A percentile compares a stretch with the other conserved stretches of the same genome.
These are phyloP conservation scores for Petrea volubilis DNA, from an alignment of 257 asterid species.

Conservation along the genomic window DNA sequence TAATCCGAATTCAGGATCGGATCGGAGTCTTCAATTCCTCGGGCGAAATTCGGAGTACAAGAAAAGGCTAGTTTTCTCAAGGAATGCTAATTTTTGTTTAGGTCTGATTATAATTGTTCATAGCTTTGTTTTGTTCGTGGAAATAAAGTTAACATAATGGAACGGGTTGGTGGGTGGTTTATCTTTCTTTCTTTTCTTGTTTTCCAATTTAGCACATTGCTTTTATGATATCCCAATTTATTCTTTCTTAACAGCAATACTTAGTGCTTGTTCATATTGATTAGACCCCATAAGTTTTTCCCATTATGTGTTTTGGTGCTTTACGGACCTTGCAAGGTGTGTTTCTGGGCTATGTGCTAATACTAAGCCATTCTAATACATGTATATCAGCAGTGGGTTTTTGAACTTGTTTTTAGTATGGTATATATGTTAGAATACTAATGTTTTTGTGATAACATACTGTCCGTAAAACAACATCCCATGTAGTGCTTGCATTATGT, in stretches of 20 bases:
- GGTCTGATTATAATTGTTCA: slow-evolving; percentile 19
- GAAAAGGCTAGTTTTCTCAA: slow-evolving; percentile 17
- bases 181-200: neutral
- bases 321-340: neutral
- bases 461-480: neutral
- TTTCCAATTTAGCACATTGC: neutral
- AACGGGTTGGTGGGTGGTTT: slow-evolving; percentile 1
- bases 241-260: neutral
- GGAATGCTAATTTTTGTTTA: slow-evolving; percentile 17
- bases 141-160: slow-evolving; percentile 16
- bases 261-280: neutral
- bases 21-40: slow-evolving; percentile 3
- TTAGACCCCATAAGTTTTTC: neutral
- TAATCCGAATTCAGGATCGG: slow-evolving; percentile 8
- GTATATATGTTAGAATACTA: neutral
- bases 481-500: too few species aligned
- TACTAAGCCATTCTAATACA: neutral
- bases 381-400: neutral
- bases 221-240: neutral
- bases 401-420: neutral
- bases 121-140: slow-evolving; percentile 23
- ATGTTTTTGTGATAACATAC: neutral
- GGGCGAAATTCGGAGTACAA: neutral
- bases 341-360: neutral
- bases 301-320: neutral